These are phyloP conservation scores for Aspergillus melleus DNA, from an alignment of 2,329 filamentous ascomycete species.

Conservation along the genomic window DNA sequence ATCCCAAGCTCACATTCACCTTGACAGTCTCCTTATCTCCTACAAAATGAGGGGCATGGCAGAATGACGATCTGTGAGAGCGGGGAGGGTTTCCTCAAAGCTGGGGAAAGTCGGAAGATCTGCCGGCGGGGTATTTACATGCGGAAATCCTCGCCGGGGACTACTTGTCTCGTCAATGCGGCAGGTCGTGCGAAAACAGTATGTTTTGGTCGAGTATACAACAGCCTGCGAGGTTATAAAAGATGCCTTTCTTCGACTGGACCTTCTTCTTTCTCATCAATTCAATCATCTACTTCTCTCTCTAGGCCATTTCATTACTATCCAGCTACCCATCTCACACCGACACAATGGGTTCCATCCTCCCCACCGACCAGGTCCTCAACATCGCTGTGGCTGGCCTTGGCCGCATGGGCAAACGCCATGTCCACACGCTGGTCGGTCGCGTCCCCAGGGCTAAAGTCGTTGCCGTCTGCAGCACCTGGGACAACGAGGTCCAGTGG, in stretches of 20 bases:
- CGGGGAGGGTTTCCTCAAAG: neutral
- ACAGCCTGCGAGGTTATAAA: neutral
- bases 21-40: no score
- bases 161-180: neutral
- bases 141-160: neutral
- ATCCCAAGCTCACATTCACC: no score
- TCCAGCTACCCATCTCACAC: neutral
- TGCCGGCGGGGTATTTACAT: neutral
- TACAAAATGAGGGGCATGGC: neutral
- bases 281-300: neutral
- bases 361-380: neutral
- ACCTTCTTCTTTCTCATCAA: neutral
- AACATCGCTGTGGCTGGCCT: conserved; percentile 9
- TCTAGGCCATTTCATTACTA: neutral
- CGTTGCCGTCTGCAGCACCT: conserved; percentile 20
- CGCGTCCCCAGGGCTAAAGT: conserved; percentile 6
- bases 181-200: neutral
- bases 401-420: conserved; percentile 14
- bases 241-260: neutral
- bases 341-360: neutral
- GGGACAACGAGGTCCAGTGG: conserved; percentile 41
- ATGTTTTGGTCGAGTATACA: neutral
- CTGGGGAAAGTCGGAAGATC: neutral
- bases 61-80: no score
- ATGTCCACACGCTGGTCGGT: conserved; percentile 10